These are phyloP conservation scores for Boletus subcaerulescens DNA, from an alignment of 768 basidiomycete species.

Conservation along the genomic window DNA sequence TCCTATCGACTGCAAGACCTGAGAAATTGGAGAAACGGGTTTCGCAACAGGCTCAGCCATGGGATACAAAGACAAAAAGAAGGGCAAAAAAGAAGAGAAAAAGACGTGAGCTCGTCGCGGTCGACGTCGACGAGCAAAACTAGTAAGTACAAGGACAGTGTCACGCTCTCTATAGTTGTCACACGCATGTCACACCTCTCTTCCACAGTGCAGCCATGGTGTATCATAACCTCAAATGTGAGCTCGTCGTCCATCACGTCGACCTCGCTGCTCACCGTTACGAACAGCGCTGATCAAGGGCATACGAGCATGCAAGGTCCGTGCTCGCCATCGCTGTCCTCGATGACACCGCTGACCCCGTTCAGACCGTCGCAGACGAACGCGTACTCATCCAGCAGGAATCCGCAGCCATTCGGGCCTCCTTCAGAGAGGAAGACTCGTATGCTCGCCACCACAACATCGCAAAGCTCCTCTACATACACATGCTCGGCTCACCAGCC, in stretches of 20 bases:
- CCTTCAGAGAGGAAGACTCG: slow-evolving; percentile 96
- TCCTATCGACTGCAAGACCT: slow-evolving; percentile 66
- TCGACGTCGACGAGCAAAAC: slow-evolving; percentile 20
- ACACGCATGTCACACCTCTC: slow-evolving; percentile 20
- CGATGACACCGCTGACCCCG: slow-evolving; percentile 20
- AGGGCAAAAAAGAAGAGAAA: background rate
- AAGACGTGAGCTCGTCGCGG: slow-evolving; percentile 14
- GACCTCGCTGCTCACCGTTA: slow-evolving; percentile 19
- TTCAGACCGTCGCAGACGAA: slow-evolving; percentile 95
- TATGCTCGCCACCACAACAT: slow-evolving; percentile 95
- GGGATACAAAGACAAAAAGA: background rate
- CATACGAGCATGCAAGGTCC: slow-evolving; percentile 93
- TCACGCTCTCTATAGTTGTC: slow-evolving; percentile 21
- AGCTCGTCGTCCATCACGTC: slow-evolving; percentile 11
- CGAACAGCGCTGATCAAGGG: slow-evolving; percentile 90
- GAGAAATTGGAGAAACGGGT: slow-evolving; percentile 64
- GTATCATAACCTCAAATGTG: slow-evolving; percentile 86
- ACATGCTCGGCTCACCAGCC: slow-evolving; percentile 97
- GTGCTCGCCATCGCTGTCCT: slow-evolving; percentile 16
- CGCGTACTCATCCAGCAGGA: slow-evolving; percentile 96
- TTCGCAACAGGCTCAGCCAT: slow-evolving; percentile 28
- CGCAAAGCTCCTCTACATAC: slow-evolving; percentile 96
- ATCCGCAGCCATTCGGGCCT: slow-evolving; percentile 93
- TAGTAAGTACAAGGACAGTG: background rate
- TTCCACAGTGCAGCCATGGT: slow-evolving; percentile 48